Conservation (phyloP, 129 eudicot species). For the Ambrosia trifida region DNA sequence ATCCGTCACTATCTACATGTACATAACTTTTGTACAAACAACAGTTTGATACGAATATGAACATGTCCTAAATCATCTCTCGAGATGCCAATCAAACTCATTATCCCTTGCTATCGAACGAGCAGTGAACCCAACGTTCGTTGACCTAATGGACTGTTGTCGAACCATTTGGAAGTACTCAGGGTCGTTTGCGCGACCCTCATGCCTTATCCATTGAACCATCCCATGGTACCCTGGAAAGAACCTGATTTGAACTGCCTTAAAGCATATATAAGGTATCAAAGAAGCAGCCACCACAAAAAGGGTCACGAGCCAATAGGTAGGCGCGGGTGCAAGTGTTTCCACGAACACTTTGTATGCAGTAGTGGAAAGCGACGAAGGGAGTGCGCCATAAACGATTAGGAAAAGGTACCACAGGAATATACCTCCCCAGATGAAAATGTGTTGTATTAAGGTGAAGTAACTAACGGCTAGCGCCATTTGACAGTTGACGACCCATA, state of each 20-base stretch:
- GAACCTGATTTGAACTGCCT: slow-evolving; percentile 50
- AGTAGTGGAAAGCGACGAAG: slow-evolving; percentile 37
- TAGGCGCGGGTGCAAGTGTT: slow-evolving; percentile 43
- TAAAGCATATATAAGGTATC: slow-evolving; percentile 40
- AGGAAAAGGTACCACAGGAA: slow-evolving; percentile 64
- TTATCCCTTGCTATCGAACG: slow-evolving; percentile 41
- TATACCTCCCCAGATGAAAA: slow-evolving; percentile 87
- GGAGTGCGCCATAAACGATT: slow-evolving; percentile 47
- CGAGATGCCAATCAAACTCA: slow-evolving; percentile 25
- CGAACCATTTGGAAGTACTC: slow-evolving; percentile 40
- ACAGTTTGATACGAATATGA: neutral
- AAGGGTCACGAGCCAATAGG: slow-evolving; percentile 50
- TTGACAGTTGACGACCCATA: slow-evolving; percentile 90
- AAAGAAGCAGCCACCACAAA: slow-evolving; percentile 40
- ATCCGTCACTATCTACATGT: neutral
- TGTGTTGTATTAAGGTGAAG: slow-evolving; percentile 85
- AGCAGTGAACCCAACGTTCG: slow-evolving; percentile 44
- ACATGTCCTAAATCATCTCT: slow-evolving; percentile 19
- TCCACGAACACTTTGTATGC: slow-evolving; percentile 51
- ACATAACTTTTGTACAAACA: slow-evolving; percentile 1
- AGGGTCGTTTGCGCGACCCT: slow-evolving; percentile 39
- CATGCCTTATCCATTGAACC: slow-evolving; percentile 52
- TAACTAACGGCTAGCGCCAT: slow-evolving; percentile 81
- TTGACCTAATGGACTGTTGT: slow-evolving; percentile 36
- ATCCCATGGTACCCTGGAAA: slow-evolving; percentile 51